Conservation (phyloP, 768 basidiomycete genomes). For the Cantharellus cinnabarinus region DNA sequence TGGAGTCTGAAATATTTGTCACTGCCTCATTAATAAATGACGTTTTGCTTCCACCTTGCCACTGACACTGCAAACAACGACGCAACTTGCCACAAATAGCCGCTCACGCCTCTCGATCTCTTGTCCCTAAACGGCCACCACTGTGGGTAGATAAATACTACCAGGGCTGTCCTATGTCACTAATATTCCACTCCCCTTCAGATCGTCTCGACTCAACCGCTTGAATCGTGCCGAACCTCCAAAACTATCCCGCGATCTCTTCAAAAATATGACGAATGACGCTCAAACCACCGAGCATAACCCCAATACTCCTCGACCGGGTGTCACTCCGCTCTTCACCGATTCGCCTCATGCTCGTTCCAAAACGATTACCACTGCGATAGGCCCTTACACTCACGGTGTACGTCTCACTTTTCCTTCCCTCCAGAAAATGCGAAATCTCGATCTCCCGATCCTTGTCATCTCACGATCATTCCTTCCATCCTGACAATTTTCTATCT, state of each 20-base stretch:
- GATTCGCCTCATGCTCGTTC: slow-evolving; percentile 45
- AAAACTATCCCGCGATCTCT: neutral
- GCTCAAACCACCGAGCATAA: neutral
- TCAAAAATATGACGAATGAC: neutral
- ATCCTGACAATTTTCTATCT: neutral
- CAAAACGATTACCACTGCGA: slow-evolving; percentile 61
- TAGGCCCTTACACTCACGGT: slow-evolving; percentile 52
- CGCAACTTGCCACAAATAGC: no score
- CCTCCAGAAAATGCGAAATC: neutral
- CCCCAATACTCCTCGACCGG: neutral
- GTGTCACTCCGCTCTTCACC: slow-evolving; percentile 1
- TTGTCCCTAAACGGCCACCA: no score
- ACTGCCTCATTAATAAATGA: no score
- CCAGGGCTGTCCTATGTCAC: no score
- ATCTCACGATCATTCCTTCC: slow-evolving; percentile 1
- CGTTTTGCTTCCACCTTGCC: no score
- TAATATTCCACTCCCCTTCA: neutral
- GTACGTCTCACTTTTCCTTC: slow-evolving; percentile 23
- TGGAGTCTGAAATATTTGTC: no score
- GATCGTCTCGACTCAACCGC: neutral
- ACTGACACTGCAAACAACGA: no score
- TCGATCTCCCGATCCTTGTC: neutral
- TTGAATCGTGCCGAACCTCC: neutral
- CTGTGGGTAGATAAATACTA: no score
- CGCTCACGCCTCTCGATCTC: no score